phyloP scores from a whole-genome alignment of 768 basidiomycete species.

The Termitomyces sp. region DNA sequence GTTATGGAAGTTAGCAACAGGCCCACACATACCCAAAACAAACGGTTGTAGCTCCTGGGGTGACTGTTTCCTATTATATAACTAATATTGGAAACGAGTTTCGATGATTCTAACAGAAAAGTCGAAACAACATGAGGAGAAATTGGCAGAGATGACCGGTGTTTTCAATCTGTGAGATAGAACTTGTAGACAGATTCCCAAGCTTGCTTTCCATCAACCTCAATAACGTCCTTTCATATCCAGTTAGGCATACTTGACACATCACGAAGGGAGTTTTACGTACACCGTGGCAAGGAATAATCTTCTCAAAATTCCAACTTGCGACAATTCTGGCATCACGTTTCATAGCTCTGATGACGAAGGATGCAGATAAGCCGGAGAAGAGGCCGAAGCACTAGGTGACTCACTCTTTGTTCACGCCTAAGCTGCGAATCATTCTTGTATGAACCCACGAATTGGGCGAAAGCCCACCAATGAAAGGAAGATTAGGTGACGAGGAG shows the following conservation, averaged over 20 bases:
- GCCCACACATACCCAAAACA: too few species aligned
- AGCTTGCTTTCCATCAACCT: slow-evolving; percentile 50
- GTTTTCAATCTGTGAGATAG: slow-evolving; percentile 15
- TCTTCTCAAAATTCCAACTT: slow-evolving; percentile 63
- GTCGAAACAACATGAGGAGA: not conserved
- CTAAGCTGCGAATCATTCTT: slow-evolving; percentile 24
- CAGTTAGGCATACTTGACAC: not conserved
- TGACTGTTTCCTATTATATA: too few species aligned
- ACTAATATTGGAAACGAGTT: not conserved
- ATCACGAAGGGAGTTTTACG: slow-evolving; percentile 3
- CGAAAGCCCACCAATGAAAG: slow-evolving; percentile 23
- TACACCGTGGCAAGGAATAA: slow-evolving; percentile 61
- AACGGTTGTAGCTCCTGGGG: too few species aligned
- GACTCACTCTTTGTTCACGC: slow-evolving; percentile 29
- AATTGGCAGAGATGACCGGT: not conserved
- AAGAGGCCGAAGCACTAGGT: not conserved
- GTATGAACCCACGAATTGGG: slow-evolving; percentile 25
- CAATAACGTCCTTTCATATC: slow-evolving; percentile 43
- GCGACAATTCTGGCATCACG: slow-evolving; percentile 57
- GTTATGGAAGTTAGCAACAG: too few species aligned
- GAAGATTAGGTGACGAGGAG: slow-evolving; percentile 21
- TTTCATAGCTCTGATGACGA: slow-evolving; percentile 40
- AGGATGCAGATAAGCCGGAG: not conserved
- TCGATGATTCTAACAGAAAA: too few species aligned
- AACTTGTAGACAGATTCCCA: slow-evolving; percentile 36